A percentile compares a stretch with the other conserved stretches of the same genome.
Evolutionary conservation across 495 filamentous ascomycete genomes (phyloP).

Genomic region (Aspergillus bertholletiae): DNA sequence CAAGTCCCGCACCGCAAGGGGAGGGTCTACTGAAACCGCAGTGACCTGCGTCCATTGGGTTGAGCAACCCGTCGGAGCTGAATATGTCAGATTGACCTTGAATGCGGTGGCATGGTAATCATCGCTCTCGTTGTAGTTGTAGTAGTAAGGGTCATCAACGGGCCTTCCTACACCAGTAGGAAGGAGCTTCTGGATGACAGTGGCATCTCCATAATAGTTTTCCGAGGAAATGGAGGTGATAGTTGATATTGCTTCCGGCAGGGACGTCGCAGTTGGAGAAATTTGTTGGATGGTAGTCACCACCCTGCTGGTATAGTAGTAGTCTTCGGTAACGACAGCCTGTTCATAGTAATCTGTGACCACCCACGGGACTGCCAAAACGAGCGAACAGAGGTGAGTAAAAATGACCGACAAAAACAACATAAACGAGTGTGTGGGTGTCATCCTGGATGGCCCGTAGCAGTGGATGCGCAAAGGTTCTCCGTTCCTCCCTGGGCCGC

Average conservation of each 20-base stretch:
- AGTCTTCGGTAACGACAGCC: slow-evolving; percentile 2
- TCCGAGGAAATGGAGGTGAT: slow-evolving; percentile 20
- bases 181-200: slow-evolving; percentile 33
- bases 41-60: slow-evolving; percentile 28
- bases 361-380: slow-evolving; percentile 30
- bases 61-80: slow-evolving; percentile 33
- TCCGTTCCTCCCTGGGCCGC: background rate
- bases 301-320: slow-evolving; percentile 10
- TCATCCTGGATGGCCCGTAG: background rate
- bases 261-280: slow-evolving; percentile 22
- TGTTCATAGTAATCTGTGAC: slow-evolving; percentile 27
- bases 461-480: background rate
- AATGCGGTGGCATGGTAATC: slow-evolving; percentile 23
- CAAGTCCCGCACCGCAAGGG: slow-evolving; percentile 7
- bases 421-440: background rate
- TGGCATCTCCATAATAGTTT: slow-evolving; percentile 19
- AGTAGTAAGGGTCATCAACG: slow-evolving; percentile 5
- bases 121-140: slow-evolving; percentile 10
- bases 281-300: slow-evolving; percentile 17
- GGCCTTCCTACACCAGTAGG: slow-evolving; percentile 21
- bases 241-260: slow-evolving; percentile 29
- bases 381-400: slow-evolving; percentile 11
- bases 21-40: slow-evolving; percentile 16
- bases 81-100: slow-evolving; percentile 31
- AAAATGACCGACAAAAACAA: background rate